A percentile compares a stretch with the other conserved stretches of the same genome.
Conservation (phyloP, 1,284 basidiomycete genomes). For the Marasmius fiardii region DNA sequence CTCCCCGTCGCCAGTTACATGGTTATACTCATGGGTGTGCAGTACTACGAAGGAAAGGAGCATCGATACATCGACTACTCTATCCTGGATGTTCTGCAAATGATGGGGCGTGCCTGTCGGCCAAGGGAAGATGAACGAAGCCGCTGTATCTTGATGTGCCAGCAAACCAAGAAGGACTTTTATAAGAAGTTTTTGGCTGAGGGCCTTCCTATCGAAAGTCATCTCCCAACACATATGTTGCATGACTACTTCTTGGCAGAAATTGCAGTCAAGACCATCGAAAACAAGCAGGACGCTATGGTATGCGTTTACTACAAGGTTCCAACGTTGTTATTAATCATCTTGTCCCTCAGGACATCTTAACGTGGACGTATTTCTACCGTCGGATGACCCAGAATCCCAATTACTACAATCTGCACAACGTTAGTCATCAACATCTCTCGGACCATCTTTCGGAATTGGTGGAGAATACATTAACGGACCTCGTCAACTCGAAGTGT, state of each 20-base stretch:
- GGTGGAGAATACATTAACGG: conserved; percentile 90
- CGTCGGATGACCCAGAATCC: conserved; percentile 94
- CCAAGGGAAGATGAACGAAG: conserved; percentile 84
- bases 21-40: conserved; percentile 99
- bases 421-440: conserved; percentile 89
- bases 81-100: conserved; percentile 95
- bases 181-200: conserved; percentile 99
- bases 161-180: conserved; percentile 95
- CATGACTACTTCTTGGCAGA: conserved; percentile 99
- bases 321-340: not conserved
- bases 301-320: conserved; percentile 38
- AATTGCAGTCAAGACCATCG: conserved; percentile 97
- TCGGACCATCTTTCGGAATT: conserved; percentile 95
- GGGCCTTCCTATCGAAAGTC: conserved; percentile 96
- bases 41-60: conserved; percentile 93
- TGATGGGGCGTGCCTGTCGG: conserved; percentile 96
- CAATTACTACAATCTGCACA: conserved; percentile 94
- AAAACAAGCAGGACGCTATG: conserved; percentile 97
- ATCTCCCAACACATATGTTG: conserved; percentile 80
- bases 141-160: conserved; percentile 94
- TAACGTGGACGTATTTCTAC: conserved; percentile 97
- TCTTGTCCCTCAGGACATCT: conserved; percentile 61
- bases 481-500: conserved; percentile 93
- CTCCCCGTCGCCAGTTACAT: conserved; percentile 92
- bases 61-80: conserved; percentile 98